These are phyloP conservation scores for Eutrema yunnanense DNA, from an alignment of 345 rosid genomes.

Conservation along the genomic window DNA sequence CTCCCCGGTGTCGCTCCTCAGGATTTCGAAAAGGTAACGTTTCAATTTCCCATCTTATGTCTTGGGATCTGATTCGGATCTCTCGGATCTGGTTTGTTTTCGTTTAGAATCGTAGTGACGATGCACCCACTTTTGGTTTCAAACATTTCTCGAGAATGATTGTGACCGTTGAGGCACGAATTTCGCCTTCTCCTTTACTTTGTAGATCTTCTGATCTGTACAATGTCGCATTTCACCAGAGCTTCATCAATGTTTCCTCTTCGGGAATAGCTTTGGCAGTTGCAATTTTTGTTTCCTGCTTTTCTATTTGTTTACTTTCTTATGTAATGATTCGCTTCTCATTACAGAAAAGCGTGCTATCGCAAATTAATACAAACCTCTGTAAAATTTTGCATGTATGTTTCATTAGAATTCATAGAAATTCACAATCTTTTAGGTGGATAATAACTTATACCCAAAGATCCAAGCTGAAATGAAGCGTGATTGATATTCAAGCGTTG, in stretches of 20 bases:
- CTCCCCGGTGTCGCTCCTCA: conserved; percentile 96
- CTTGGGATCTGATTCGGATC: conserved; percentile 19
- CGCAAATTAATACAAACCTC: neutral
- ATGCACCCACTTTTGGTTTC: neutral
- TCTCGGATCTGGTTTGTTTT: conserved; percentile 2
- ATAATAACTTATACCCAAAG: neutral
- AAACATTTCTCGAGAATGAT: neutral
- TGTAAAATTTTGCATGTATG: neutral
- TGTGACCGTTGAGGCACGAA: neutral
- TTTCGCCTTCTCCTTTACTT: neutral
- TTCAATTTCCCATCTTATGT: neutral
- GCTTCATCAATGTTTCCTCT: neutral
- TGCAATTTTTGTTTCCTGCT: neutral
- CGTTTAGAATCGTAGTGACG: neutral
- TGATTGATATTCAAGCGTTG: neutral
- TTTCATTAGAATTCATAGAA: neutral
- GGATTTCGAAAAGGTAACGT: conserved; percentile 69
- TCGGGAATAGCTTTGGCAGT: neutral
- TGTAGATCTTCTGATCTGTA: neutral
- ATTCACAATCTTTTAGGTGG: neutral
- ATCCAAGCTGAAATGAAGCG: neutral
- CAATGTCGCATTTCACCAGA: neutral
- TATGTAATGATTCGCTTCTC: neutral
- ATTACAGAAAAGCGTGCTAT: neutral
- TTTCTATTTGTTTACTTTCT: neutral